Conservation (phyloP, 139 green algal genomes). For the Micractinium conductrix region DNA sequence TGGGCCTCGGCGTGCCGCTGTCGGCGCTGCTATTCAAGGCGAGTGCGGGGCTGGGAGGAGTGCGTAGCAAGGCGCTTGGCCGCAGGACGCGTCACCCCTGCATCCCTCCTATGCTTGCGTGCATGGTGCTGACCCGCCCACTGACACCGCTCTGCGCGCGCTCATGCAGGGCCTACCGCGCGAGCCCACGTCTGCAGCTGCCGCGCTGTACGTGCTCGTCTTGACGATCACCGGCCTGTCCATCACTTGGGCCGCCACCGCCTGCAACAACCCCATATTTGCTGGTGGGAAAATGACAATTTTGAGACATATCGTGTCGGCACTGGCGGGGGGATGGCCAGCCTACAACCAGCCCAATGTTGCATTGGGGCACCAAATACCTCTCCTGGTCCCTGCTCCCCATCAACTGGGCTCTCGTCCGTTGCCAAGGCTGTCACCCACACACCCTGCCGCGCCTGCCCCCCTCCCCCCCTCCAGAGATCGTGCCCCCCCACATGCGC, state of each 20-base stretch:
- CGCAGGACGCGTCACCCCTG: no score
- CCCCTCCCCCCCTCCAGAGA: slow-evolving; percentile 21
- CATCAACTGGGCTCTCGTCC: neutral
- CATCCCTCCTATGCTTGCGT: neutral
- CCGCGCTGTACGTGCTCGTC: slow-evolving; percentile 41
- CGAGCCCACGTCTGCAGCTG: neutral
- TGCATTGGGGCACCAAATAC: no score
- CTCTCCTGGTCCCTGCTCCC: no score
- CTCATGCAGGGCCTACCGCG: slow-evolving; percentile 12
- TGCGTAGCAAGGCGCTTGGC: no score
- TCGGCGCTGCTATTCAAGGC: slow-evolving; percentile 35
- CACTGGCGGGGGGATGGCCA: no score
- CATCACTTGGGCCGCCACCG: slow-evolving; percentile 53
- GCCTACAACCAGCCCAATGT: no score
- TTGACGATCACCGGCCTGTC: slow-evolving; percentile 45
- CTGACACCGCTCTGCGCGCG: neutral
- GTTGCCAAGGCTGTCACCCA: no score
- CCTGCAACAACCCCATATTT: slow-evolving; percentile 78
- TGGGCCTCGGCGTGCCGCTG: slow-evolving; percentile 44
- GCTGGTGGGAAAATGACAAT: neutral
- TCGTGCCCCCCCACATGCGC: slow-evolving; percentile 58
- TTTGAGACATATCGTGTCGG: no score
- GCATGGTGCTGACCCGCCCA: neutral
- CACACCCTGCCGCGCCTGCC: neutral
- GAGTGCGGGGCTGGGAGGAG: no score